A percentile compares a stretch with the other conserved stretches of the same genome.
Conservation (phyloP, 2,329 filamentous ascomycete species). For the Talaromyces sp. region DNA sequence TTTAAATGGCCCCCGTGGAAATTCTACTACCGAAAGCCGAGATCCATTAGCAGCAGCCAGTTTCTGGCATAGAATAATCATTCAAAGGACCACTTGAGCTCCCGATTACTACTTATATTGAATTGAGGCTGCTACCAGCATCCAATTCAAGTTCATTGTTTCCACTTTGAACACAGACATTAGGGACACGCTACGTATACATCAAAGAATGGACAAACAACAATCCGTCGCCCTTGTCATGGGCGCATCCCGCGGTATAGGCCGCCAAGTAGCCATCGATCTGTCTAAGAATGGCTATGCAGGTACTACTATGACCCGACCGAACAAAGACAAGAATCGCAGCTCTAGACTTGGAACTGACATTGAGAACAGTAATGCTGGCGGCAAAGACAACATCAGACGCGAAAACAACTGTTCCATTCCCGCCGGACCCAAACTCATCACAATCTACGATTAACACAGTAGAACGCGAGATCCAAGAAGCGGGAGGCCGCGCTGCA, state of each 20-base stretch:
- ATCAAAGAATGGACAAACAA: too few relatives aligned
- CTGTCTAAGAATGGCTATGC: constrained; percentile 71
- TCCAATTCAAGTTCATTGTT: too few relatives aligned
- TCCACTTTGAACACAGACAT: too few relatives aligned
- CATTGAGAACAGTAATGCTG: constrained; percentile 72
- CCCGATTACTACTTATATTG: too few relatives aligned
- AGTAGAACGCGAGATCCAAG: constrained; percentile 72
- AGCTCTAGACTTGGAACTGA: too few relatives aligned
- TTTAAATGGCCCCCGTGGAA: too few relatives aligned
- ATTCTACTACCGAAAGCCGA: background rate
- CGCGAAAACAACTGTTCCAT: constrained; percentile 57
- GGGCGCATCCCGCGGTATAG: constrained; percentile 78
- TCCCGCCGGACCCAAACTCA: constrained; percentile 78
- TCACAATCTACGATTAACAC: constrained; percentile 75
- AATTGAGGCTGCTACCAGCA: too few relatives aligned
- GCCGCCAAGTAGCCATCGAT: constrained; percentile 77
- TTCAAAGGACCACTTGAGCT: too few relatives aligned
- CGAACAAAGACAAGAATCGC: too few relatives aligned
- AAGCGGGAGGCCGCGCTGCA: constrained; percentile 64
- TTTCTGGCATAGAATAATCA: background rate
- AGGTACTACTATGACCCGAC: too few relatives aligned
- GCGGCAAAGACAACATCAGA: constrained; percentile 75
- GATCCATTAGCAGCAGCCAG: background rate
- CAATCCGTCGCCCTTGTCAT: constrained; percentile 67
- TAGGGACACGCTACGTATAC: too few relatives aligned